Base-by-base conservation (phyloP, 78 protist species). In the Dictyostelium purpureum region DNA sequence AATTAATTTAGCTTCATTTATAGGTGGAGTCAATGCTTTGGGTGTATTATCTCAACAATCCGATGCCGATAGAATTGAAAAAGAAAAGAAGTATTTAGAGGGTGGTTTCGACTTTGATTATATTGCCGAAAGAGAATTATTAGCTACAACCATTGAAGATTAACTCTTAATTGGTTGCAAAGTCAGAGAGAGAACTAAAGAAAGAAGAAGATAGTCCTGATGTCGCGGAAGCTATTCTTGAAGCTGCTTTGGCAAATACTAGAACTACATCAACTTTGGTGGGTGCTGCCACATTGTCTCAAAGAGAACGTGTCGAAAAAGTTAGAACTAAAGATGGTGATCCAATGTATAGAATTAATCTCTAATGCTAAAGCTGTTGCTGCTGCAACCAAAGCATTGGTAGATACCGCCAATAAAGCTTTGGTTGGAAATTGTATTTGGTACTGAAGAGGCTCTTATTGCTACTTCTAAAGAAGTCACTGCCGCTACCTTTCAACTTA, bases 211-310 rank as follows among this genome's bases (percentile, higher is more conserved):
- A 76, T 6, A 57, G 4, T 1, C 88, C 82, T 51, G 93, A 77
- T 74, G 94, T 89, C 4, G 40, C 49, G 2, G 97, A 93, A 71
- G 87, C 89, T 74, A 94, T 96, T 38, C 37, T 96, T 21, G 88
- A 74, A 33, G 97, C 96, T 0, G 96, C 97, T 43, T 87, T 85
- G 94, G 96, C 94, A 59, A 96, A 94, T 49, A 89, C 94, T 10
- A 31, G 59, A 12, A 96, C 97, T 6, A 93, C 96, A n/a, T 43
- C 90, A 0, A 74, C 95, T 11, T 61, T 96, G 38, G 94, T 96
- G 21, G 49, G 43, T 45, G 94, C 96, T 16, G 97, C 97, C 7
- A 79, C 90, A 19, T 38, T 16, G 9, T 95, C 97, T 6, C 97
- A 96, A 87, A 56, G 57, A 4, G 96, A 92, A 85, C 61, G 93